Evolutionary conservation across 2,329 filamentous ascomycete genomes (phyloP), one percentile per base, ranked within the genome.

Genomic region (Chrysoporthe cubensis): DNA sequence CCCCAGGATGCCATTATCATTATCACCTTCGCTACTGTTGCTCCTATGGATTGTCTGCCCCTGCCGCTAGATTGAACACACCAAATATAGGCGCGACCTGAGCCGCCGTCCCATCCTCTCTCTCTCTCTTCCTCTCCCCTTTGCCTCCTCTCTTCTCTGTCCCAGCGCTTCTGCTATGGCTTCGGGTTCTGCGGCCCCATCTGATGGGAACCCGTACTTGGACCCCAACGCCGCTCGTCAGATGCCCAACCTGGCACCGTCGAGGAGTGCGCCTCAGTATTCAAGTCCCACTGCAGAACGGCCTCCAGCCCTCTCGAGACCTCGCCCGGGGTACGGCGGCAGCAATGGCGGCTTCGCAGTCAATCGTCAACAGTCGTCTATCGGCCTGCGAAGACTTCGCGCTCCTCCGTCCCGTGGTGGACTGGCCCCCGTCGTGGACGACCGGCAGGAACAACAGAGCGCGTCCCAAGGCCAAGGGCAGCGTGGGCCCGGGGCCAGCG

Each of bases 291-390:
- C 37, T 16, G 65, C 68, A 43, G 66, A 68, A 40, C 68, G 48
- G 5, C 60, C 68, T 46, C 63, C 68, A 2, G 34, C 21, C 6
- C 59, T 66, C 3, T 7, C 58, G 26, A 63, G 61, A n/a, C 57
- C 60, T 21, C 11, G 44, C 1, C 46, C 59, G 1, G 57, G 34
- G 16, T n/a, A 16, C 54, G 63, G 46, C 46, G 62, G 58, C 16
- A 40, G 32, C 32, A 37, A 43, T n/a, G 59, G 52, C 18, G 40
- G 18, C 34, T 18, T 37, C 16, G 7, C 57, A 11, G 37, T 48
- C 40, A 44, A 54, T 14, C 69, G 69, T 44, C 67, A 67, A 26
- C 69, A 65, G 48, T 70, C 69, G 34, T 68, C 67, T 34, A 70
- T 70, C 69, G 66, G 69, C 26, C 50, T 70, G 14, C 58, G 64